These are phyloP conservation scores for Xylaria palmicola DNA, from an alignment of 495 filamentous ascomycete species.

Conservation along the genomic window DNA sequence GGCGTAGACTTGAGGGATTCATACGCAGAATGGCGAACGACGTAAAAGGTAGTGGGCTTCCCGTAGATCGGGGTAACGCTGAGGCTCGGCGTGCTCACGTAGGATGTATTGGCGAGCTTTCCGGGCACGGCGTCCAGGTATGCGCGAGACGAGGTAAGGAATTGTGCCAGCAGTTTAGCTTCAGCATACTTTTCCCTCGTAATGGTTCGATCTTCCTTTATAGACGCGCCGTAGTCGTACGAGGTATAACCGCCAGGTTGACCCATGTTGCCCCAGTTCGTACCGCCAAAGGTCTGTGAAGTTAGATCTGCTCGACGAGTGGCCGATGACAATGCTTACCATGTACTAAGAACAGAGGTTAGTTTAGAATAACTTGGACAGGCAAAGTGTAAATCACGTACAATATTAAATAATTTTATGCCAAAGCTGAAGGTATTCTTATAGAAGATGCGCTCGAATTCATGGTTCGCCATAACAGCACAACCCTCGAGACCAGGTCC, in stretches of 20 bases:
- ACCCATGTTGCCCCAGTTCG: constrained; percentile 83
- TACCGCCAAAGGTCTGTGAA: constrained; percentile 61
- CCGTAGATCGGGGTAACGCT: constrained; percentile 58
- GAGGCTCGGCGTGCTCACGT: constrained; percentile 52
- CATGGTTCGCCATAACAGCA: constrained; percentile 58
- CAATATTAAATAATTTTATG: constrained; percentile 36
- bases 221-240: constrained; percentile 69
- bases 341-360: not conserved
- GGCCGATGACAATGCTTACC: not conserved
- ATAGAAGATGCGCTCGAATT: constrained; percentile 77
- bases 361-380: not conserved
- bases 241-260: constrained; percentile 71
- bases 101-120: constrained; percentile 28
- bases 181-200: constrained; percentile 77
- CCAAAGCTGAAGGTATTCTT: constrained; percentile 70
- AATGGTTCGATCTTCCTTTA: constrained; percentile 64
- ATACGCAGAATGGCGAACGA: constrained; percentile 65
- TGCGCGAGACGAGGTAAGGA: constrained; percentile 64
- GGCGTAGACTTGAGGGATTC: constrained; percentile 50
- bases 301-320: not conserved
- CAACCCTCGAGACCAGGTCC: constrained; percentile 67
- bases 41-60: constrained; percentile 55
- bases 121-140: constrained; percentile 60
- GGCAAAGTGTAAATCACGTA: constrained; percentile 20
- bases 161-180: constrained; percentile 71